Conservation (phyloP, 208 protist genomes). For the Vickermania spadyakhi region DNA sequence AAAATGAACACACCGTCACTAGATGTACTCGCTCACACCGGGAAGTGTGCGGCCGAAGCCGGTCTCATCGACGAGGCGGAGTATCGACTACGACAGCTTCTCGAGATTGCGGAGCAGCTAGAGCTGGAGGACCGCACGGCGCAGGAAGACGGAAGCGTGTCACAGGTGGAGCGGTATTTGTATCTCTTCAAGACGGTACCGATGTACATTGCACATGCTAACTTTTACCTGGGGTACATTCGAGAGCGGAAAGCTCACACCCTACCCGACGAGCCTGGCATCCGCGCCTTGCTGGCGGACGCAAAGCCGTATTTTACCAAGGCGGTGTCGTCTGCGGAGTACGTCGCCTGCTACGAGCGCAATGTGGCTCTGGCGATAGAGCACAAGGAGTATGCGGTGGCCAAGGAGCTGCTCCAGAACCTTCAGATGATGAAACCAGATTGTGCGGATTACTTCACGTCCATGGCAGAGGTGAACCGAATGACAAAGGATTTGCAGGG, state of each 20-base stretch:
- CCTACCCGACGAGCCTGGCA: background rate
- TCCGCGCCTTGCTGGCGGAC: constrained; percentile 13
- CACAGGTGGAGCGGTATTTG: constrained; percentile 6
- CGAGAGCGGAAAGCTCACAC: constrained; percentile 9
- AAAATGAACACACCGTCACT: constrained; percentile 50
- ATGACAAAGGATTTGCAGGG: constrained; percentile 27
- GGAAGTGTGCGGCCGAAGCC: constrained; percentile 72
- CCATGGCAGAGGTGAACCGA: constrained; percentile 48
- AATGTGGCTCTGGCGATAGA: constrained; percentile 41
- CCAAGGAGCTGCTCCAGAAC: constrained; percentile 46
- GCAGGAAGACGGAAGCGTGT: background rate
- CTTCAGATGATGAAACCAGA: constrained; percentile 51
- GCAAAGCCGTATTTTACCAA: constrained; percentile 31
- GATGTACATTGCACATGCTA: constrained; percentile 65
- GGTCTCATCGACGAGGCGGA: constrained; percentile 41
- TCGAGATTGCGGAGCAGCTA: constrained; percentile 23
- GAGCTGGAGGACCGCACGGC: background rate
- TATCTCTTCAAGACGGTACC: constrained; percentile 13
- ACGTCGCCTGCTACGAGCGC: constrained; percentile 51
- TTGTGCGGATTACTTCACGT: constrained; percentile 46
- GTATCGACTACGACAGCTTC: constrained; percentile 30
- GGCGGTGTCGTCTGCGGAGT: constrained; percentile 30
- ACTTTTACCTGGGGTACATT: constrained; percentile 73
- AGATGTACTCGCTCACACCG: constrained; percentile 66
- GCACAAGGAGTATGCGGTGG: constrained; percentile 33